phyloP scores from a whole-genome alignment of 2,329 filamentous ascomycete genomes.

The Aplosporella prunicola region DNA sequence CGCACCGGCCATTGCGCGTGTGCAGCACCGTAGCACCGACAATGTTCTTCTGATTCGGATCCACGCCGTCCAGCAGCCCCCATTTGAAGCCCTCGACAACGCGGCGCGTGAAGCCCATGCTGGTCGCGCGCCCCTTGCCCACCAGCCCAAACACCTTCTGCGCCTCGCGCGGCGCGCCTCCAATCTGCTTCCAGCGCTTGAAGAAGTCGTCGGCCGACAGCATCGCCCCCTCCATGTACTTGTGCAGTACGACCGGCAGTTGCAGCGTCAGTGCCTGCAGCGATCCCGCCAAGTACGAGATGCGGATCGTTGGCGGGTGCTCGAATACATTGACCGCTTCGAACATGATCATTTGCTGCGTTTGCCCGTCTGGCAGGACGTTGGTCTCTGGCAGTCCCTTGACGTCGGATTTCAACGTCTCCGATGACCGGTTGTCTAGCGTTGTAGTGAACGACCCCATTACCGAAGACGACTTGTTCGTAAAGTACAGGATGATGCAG shows the following conservation, averaged over 20 bases:
- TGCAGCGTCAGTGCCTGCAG: constrained; percentile 87
- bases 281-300: constrained; percentile 89
- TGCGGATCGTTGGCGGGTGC: constrained; percentile 79
- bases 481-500: constrained; percentile 90
- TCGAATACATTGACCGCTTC: constrained; percentile 74
- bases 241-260: constrained; percentile 79
- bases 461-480: constrained; percentile 78
- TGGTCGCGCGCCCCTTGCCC: constrained; percentile 53
- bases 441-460: constrained; percentile 93
- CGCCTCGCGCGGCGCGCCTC: constrained; percentile 73
- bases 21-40: constrained; percentile 84
- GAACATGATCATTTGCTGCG: constrained; percentile 91
- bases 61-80: constrained; percentile 75
- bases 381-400: constrained; percentile 81
- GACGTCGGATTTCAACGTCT: constrained; percentile 71
- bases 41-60: constrained; percentile 87
- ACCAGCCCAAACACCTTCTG: constrained; percentile 74
- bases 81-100: constrained; percentile 80
- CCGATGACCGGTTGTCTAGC: constrained; percentile 60
- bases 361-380: constrained; percentile 64
- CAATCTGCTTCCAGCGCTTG: constrained; percentile 98
- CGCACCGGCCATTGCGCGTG: constrained; percentile 82
- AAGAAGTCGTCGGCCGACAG: constrained; percentile 90
- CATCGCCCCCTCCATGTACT: constrained; percentile 92
- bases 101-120: constrained; percentile 58